Evolutionary conservation across 768 basidiomycete genomes (phyloP).

Genomic region (Suillus placidus): DNA sequence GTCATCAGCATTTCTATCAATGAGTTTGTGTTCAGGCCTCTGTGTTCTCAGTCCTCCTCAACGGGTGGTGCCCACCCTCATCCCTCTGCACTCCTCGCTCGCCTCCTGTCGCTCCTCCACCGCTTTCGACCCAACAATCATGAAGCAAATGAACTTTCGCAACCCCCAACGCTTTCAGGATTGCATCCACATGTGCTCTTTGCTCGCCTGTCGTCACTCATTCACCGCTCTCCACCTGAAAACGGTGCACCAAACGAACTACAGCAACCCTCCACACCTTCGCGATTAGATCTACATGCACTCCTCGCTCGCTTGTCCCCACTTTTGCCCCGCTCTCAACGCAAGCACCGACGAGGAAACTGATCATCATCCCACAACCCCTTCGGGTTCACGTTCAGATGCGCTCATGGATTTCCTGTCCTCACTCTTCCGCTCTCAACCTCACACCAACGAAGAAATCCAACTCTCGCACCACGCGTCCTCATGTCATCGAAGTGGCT

Average conservation of each 20-base stretch:
- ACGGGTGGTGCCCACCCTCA: not conserved
- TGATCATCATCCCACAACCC: no score
- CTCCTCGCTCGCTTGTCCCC: not conserved
- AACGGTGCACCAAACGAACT: not conserved
- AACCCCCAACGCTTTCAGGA: not conserved
- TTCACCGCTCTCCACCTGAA: not conserved
- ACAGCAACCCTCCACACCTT: not conserved
- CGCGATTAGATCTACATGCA: not conserved
- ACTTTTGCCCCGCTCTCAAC: not conserved
- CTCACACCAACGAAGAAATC: not conserved
- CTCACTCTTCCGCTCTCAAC: not conserved
- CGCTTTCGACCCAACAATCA: not conserved
- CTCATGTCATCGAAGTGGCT: not conserved
- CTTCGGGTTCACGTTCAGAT: no score
- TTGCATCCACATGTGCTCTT: not conserved
- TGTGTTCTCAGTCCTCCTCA: not conserved
- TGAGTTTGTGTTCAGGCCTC: accelerated
- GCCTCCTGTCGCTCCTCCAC: not conserved
- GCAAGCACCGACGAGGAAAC: not conserved
- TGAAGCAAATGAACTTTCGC: not conserved
- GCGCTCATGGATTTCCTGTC: no score
- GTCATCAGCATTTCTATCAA: not conserved
- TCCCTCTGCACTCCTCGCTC: not conserved
- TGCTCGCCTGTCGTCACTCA: not conserved
- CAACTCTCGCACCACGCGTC: not conserved